Percentiles rank a stretch among this genome's conserved stretches.
These are phyloP conservation scores for Raffaelea albimanens DNA, from an alignment of 2,329 filamentous ascomycete genomes.

Conservation along the genomic window DNA sequence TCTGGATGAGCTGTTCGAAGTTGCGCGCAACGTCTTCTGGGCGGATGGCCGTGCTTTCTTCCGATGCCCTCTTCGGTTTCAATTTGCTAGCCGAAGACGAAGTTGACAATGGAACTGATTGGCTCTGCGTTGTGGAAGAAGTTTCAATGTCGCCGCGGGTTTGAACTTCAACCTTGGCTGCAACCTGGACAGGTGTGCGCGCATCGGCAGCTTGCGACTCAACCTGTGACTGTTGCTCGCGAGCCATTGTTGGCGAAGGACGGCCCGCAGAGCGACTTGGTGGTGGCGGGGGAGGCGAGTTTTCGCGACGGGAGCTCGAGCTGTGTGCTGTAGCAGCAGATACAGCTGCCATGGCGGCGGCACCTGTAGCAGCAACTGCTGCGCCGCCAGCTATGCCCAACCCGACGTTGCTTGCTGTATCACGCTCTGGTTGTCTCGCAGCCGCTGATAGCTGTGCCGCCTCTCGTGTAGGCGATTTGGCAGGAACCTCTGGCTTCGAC, in stretches of 20 bases:
- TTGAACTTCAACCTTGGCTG: conserved; percentile 2
- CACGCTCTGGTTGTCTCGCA: not conserved
- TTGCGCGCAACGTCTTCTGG: conserved; percentile 54
- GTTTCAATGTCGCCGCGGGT: not conserved
- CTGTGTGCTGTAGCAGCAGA: conserved; percentile 17
- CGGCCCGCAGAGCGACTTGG: no score
- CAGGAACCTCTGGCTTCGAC: conserved; percentile 23
- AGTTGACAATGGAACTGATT: conserved; percentile 41
- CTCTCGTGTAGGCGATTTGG: conserved; percentile 18
- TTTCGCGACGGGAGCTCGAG: no score
- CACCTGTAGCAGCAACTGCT: not conserved
- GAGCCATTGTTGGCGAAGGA: no score
- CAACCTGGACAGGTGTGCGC: conserved; percentile 1
- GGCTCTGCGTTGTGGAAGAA: conserved; percentile 25
- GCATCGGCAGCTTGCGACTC: conserved; percentile 1
- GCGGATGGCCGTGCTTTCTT: conserved; percentile 40
- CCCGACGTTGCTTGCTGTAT: not conserved
- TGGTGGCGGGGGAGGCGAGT: no score
- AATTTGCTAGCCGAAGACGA: conserved; percentile 41
- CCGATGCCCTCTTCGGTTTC: conserved; percentile 46
- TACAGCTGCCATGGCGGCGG: conserved; percentile 23
- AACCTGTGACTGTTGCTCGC: not conserved
- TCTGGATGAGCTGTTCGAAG: conserved; percentile 73
- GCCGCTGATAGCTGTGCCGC: conserved; percentile 2
- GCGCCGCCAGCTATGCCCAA: no score